Evolutionary conservation across 306 rosid genomes (phyloP), one percentile per base, ranked within the genome.

Genomic region (Prinsepia uniflora): DNA sequence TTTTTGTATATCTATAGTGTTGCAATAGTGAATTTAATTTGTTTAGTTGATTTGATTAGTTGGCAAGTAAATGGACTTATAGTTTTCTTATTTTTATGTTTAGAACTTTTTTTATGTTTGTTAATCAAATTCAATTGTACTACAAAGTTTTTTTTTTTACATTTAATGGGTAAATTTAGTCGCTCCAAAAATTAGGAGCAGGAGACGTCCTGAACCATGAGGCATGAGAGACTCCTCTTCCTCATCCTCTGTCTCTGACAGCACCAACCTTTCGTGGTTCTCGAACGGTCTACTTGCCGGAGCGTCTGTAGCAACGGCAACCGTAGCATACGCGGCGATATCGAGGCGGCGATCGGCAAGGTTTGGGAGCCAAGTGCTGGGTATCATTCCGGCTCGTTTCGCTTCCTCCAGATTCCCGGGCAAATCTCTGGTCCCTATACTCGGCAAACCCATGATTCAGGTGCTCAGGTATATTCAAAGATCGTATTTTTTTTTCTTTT

Each of bases 391-490:
- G 13, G 72, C 62, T 39, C 72, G 62, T 53, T 39, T 68, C 44
- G 63, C 39, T 40, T 68, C 72, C 1, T 70, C 64, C 18, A 70
- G 65, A 43, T 68, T 70, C 15, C 74, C 54, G 4, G 74, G 74
- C 34, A 70, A 55, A 56, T 65, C 74, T 20, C 64, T 70, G 14
- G 74, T 43, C 13, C 74, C 74, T 5, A 70, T 70, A 13, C 65
- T 55, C 13, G 65, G 74, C 41, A 70, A 70, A 43, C 64, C 74
- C 65, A 70, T 55, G 43, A 55, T 55, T 14, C 74, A 70, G 74
- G 72, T 67, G 43, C 13, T 49, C 54, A 14, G 11, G 11, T 10
- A 10, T 46, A 12, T 46, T 46, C 50, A 9, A 30, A 30, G 36
- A 30, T 8, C 7, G 5, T 48, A 6, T 14, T 48, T 48, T 48